These are phyloP conservation scores for Lactifluus rugatus DNA, from an alignment of 768 basidiomycete species.

Conservation along the genomic window DNA sequence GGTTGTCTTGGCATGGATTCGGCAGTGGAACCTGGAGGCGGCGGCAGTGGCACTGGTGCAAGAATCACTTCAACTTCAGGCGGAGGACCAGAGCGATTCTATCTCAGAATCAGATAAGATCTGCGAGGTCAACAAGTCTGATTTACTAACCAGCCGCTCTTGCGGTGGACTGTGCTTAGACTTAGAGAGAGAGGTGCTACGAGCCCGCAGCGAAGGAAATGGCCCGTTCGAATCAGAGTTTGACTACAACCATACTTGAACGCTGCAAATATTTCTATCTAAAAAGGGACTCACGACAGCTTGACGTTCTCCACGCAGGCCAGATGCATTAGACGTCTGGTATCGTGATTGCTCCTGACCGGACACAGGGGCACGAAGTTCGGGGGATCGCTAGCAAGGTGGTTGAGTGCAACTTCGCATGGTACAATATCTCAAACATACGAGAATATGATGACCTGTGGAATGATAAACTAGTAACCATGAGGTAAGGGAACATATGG, in stretches of 20 bases:
- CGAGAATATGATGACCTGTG: neutral
- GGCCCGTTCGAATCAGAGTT: neutral
- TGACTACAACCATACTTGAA: neutral
- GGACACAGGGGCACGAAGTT: neutral
- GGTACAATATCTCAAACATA: neutral
- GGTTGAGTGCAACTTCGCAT: neutral
- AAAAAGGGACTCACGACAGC: neutral
- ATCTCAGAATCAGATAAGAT: neutral
- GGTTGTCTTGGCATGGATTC: neutral
- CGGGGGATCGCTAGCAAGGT: slow-evolving; percentile 5
- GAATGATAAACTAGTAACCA: neutral
- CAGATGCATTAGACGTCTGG: neutral
- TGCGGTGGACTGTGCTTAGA: neutral
- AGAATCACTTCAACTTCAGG: neutral
- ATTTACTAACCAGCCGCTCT: slow-evolving; percentile 5
- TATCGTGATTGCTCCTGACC: slow-evolving; percentile 1
- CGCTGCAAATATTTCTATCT: neutral
- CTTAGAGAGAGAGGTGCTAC: neutral
- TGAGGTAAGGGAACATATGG: no score
- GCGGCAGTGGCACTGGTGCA: neutral
- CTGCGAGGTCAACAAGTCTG: neutral
- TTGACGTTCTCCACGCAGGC: slow-evolving; percentile 4
- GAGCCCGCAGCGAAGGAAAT: neutral
- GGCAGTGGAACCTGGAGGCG: neutral
- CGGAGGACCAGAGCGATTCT: slow-evolving; percentile 1